phyloP scores from a whole-genome alignment of 345 rosid species.

The Syzygium oleosum region DNA sequence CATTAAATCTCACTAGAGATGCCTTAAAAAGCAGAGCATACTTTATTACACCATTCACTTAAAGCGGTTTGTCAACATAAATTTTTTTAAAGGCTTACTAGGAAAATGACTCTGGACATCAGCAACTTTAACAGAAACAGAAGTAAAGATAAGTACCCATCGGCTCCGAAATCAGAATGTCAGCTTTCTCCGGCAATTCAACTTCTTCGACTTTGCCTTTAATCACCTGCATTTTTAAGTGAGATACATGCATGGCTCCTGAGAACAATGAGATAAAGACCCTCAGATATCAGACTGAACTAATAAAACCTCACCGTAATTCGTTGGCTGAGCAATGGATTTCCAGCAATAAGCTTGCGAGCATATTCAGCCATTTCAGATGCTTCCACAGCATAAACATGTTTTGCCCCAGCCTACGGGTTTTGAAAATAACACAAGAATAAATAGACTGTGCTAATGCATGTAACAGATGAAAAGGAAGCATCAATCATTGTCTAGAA shows the following conservation, averaged over 20 bases:
- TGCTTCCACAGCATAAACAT: constrained; percentile 99
- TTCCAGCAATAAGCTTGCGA: constrained; percentile 85
- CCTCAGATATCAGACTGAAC: not conserved
- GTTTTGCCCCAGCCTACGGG: constrained; percentile 93
- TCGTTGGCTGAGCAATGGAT: constrained; percentile 65
- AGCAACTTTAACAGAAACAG: not conserved
- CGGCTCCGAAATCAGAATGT: constrained; percentile 93
- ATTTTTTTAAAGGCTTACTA: not conserved
- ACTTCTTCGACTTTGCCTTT: constrained; percentile 97
- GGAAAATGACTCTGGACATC: not conserved
- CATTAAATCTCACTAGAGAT: not conserved
- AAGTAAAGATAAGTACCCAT: constrained; percentile 54
- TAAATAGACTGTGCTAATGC: not conserved
- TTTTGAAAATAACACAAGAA: not conserved
- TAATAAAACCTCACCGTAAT: constrained; percentile 49
- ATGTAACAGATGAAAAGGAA: not conserved
- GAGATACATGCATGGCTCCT: constrained; percentile 1
- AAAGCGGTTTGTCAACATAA: not conserved
- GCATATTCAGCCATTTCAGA: constrained; percentile 99
- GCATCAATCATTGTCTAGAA: not conserved
- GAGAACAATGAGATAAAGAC: constrained; percentile 1
- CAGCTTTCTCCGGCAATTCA: constrained; percentile 95
- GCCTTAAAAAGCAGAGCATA: not conserved
- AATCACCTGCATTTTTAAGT: constrained; percentile 47
- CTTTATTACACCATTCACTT: not conserved